Conservation (phyloP, 2,329 filamentous ascomycete species). For the Alternaria gansuensis region DNA sequence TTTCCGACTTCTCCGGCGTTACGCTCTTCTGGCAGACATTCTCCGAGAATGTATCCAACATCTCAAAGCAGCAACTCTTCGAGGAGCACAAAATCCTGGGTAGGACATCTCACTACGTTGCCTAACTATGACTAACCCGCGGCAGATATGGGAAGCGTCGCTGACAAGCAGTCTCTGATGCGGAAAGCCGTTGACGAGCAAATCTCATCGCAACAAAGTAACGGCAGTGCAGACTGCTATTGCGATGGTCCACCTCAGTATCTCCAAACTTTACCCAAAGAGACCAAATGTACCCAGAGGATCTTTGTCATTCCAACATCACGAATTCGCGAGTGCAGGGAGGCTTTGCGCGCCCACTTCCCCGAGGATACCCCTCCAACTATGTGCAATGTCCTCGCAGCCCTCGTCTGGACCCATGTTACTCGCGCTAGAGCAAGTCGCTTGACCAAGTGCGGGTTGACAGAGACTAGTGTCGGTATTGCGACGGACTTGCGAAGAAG, state of each 20-base stretch:
- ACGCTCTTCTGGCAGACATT: constrained; percentile 40
- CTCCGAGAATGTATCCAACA: constrained; percentile 35
- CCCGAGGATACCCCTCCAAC: constrained; percentile 32
- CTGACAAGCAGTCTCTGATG: constrained; percentile 36
- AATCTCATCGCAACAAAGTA: constrained; percentile 14
- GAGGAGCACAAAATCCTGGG: constrained; percentile 21
- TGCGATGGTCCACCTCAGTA: constrained; percentile 40
- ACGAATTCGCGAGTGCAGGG: constrained; percentile 40
- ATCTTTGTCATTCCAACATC: constrained; percentile 43
- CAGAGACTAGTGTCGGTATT: constrained; percentile 42
- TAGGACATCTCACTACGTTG: constrained; percentile 13
- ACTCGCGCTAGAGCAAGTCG: constrained; percentile 44
- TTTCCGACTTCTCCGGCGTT: constrained; percentile 46
- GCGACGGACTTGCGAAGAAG: constrained; percentile 44
- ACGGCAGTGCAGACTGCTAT: constrained; percentile 38
- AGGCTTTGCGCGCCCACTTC: constrained; percentile 34
- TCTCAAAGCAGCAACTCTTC: constrained; percentile 28
- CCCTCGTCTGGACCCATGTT: constrained; percentile 49
- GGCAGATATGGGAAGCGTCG: constrained; percentile 30
- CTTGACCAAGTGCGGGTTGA: constrained; percentile 28
- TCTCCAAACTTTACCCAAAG: constrained; percentile 36
- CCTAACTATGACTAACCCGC: constrained; percentile 24
- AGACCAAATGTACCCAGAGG: constrained; percentile 39
- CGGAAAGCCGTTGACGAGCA: constrained; percentile 37
- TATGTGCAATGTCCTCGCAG: constrained; percentile 47